A percentile compares a stretch with the other conserved stretches of the same genome.
Conservation (phyloP, 345 rosid genomes). For the Alliaria petiolata region DNA sequence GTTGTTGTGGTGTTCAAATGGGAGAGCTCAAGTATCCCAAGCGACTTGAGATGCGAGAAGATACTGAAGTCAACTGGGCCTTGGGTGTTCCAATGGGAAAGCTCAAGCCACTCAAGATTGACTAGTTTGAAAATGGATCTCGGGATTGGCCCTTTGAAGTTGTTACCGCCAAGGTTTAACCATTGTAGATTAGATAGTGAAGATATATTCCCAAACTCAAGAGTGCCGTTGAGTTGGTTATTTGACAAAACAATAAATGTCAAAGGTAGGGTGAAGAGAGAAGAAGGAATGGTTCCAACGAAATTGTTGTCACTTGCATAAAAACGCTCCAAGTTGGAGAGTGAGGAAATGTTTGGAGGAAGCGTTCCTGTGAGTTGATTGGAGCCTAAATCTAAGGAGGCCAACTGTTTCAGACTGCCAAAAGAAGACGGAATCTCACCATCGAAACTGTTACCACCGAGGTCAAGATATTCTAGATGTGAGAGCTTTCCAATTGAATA, state of each 20-base stretch:
- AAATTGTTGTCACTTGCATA: neutral
- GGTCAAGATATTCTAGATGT: no score
- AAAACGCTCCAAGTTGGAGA: no score
- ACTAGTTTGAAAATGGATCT: neutral
- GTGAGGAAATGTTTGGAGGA: no score
- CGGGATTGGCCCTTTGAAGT: conserved; percentile 25
- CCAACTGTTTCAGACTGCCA: neutral
- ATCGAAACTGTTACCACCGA: neutral
- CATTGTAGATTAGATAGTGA: neutral
- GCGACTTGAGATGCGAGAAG: neutral
- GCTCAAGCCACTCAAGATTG: neutral
- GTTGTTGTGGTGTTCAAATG: conserved; percentile 8
- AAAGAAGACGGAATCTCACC: neutral
- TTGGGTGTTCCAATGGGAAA: neutral
- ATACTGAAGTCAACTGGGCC: conserved; percentile 9
- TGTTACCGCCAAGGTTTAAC: neutral
- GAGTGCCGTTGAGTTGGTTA: no score
- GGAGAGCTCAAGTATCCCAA: neutral
- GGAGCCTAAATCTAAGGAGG: fast-evolving
- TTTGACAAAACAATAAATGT: fast-evolving
- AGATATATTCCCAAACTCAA: no score
- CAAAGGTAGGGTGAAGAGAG: conserved; percentile 5
- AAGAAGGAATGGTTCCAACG: neutral
- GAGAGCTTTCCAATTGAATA: no score
- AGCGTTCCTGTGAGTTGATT: no score